phyloP scores from a whole-genome alignment of 2,329 filamentous ascomycete genomes.

The Seiridium cupressi region DNA sequence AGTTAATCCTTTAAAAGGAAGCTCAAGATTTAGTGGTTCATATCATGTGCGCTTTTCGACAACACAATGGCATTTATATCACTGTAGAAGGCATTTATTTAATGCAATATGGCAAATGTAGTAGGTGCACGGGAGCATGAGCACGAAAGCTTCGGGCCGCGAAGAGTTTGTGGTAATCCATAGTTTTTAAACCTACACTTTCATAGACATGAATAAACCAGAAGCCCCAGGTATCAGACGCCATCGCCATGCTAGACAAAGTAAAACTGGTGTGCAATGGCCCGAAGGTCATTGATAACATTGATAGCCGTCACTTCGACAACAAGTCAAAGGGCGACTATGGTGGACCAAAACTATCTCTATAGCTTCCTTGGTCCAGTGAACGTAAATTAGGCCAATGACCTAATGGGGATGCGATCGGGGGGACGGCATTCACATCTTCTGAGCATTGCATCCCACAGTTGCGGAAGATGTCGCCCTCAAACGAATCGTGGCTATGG shows the following conservation, averaged over 20 bases:
- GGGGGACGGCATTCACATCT: background rate
- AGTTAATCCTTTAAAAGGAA: no score
- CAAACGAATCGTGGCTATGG: background rate
- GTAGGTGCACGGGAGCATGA: no score
- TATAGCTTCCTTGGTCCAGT: background rate
- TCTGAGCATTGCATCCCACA: conserved; percentile 1
- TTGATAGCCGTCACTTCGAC: background rate
- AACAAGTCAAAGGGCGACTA: background rate
- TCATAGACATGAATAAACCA: no score
- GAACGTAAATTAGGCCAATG: conserved; percentile 1
- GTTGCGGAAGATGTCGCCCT: background rate
- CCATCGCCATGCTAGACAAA: conserved; percentile 5
- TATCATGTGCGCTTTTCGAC: no score
- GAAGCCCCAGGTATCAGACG: background rate
- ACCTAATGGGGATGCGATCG: background rate
- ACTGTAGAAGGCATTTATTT: no score
- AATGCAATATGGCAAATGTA: no score
- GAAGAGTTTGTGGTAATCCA: no score
- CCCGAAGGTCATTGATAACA: background rate
- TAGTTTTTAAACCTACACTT: no score
- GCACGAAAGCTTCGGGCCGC: no score
- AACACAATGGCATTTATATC: no score
- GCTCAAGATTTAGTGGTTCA: no score
- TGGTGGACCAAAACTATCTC: background rate
- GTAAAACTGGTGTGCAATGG: background rate